Evolutionary conservation across 164 flowering plant genomes (phyloP).

Genomic region (Liriodendron chinense): DNA sequence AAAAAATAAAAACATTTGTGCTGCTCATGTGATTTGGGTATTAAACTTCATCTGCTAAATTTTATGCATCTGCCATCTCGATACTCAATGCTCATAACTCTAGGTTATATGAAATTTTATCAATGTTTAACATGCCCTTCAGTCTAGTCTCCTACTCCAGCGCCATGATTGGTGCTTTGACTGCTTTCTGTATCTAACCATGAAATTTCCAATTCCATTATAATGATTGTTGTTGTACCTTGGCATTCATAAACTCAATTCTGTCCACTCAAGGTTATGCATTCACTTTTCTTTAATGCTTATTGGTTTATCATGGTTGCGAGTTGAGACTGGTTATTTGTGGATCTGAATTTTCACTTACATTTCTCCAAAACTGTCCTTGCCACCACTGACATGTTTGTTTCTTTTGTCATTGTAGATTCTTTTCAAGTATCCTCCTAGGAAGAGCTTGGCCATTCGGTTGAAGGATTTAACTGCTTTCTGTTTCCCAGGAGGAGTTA

Average conservation of each 20-base stretch:
- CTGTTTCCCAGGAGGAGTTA: slow-evolving; percentile 86
- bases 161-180: too few species aligned
- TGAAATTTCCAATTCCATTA: background rate
- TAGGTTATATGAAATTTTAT: background rate
- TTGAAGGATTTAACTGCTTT: slow-evolving; percentile 73
- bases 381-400: background rate
- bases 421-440: slow-evolving; percentile 85
- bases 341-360: background rate
- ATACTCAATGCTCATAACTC: background rate
- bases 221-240: background rate
- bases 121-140: background rate
- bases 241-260: background rate
- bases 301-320: background rate
- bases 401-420: slow-evolving; percentile 39
- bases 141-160: background rate
- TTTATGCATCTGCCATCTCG: background rate
- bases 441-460: slow-evolving; percentile 62
- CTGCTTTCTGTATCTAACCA: background rate
- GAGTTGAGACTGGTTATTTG: background rate
- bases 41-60: background rate
- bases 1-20: background rate
- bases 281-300: background rate
- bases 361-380: background rate
- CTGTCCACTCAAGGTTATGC: background rate
- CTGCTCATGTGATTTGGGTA: background rate